Base-by-base conservation (phyloP, 129 eudicot species). In the carrot (Daucus carota) region DNA sequence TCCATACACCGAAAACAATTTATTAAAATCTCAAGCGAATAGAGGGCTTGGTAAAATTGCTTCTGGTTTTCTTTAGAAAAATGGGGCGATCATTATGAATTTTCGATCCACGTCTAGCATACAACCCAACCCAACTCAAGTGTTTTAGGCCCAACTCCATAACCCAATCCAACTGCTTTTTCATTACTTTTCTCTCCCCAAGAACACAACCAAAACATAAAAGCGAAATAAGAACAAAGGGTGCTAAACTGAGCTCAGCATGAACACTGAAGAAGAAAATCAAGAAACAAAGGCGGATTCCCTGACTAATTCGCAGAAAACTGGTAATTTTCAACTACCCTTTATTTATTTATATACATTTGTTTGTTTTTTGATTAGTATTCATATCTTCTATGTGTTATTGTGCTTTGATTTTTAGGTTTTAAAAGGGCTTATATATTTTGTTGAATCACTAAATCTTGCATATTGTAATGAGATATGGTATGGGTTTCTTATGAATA, bases 281-380 rank as follows among this genome's bases (percentile, higher is more conserved):
- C 1, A 54, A 54, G 31, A 54, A 54, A 8, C 31, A n/a, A 54
- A 8, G 15, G 63, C n/a, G 63, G 62, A 47, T 0, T 83, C 86
- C 2, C 83, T 78, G 18, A 70, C 73, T 12, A 18, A 75, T 41
- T 78, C 86, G 9, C 80, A 78, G 83, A 76, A 83, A 83, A 83
- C 77, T 17, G 45, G 86, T 83, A 70, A 73, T 62, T 32, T 28
- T 5, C 59, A 66, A 33, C 28, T 26, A 50, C 17, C 32, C 8
- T 24, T 67, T 16, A 13, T 45, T 4, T n/a, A 20, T 22, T 5
- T 24, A 5, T n/a, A 14, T 54, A 4, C n/a, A 1, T 54, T 0
- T 59, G 33, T 57, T 11, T 57, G 1, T 57, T 8, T 57, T n/a
- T n/a, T n/a, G n/a, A n/a, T n/a, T n/a, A n/a, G 17, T 24, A 28